Conservation (phyloP, 2,329 filamentous ascomycete genomes). For the Thelonectria blattea region DNA sequence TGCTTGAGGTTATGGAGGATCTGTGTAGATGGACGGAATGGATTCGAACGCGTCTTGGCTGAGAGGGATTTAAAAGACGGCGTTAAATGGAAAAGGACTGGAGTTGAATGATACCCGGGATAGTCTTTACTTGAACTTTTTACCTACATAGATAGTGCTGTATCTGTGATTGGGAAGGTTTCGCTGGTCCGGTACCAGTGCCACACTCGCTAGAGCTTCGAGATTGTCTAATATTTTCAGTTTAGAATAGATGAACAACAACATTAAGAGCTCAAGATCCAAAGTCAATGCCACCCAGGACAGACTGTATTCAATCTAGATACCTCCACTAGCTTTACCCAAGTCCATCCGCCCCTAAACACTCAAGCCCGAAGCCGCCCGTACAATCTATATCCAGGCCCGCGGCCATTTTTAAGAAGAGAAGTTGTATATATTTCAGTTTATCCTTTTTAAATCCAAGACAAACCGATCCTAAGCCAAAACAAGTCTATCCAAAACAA, state of each 20-base stretch:
- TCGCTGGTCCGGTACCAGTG: too few species aligned
- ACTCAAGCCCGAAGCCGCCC: background rate
- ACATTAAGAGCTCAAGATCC: background rate
- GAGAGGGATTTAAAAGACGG: conserved; percentile 10
- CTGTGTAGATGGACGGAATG: conserved; percentile 61
- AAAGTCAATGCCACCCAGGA: background rate
- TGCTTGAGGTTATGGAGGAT: conserved; percentile 58
- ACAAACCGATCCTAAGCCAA: conserved; percentile 9
- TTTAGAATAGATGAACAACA: background rate
- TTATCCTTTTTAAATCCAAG: background rate
- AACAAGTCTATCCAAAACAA: conserved; percentile 15
- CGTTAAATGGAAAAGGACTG: conserved; percentile 7
- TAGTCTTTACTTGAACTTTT: background rate
- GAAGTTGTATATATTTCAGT: conserved; percentile 10
- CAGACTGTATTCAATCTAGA: background rate
- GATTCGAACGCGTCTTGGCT: conserved; percentile 51
- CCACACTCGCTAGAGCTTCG: too few species aligned
- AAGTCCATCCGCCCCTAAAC: background rate
- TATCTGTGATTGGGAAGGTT: too few species aligned
- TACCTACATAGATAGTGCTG: too few species aligned
- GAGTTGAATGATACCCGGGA: conserved; percentile 37
- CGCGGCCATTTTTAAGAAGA: background rate
- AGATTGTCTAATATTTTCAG: too few species aligned
- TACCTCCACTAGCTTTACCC: background rate
- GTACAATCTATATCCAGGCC: background rate